Conservation (phyloP, 768 basidiomycete genomes). For the Tricholoma furcatifolium region DNA sequence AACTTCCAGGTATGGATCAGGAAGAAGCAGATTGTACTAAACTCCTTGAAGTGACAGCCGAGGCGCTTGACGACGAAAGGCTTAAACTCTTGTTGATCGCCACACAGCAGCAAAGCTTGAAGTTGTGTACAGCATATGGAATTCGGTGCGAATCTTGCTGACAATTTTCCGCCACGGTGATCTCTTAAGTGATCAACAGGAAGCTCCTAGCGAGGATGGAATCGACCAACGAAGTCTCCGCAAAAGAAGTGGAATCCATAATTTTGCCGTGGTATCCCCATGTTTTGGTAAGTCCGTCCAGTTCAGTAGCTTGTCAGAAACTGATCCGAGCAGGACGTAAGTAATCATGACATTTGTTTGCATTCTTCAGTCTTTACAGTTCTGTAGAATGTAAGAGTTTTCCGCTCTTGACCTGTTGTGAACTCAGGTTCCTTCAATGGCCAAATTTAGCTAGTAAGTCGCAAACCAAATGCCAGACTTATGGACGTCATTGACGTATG, state of each 20-base stretch:
- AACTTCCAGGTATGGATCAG: constrained; percentile 7
- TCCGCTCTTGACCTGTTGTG: no score
- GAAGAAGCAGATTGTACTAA: neutral
- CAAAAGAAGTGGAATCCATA: constrained; percentile 8
- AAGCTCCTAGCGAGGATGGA: constrained; percentile 9
- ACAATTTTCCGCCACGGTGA: neutral
- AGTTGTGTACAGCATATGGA: constrained; percentile 10
- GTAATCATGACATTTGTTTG: neutral
- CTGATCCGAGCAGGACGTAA: neutral
- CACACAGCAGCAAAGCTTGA: constrained; percentile 6
- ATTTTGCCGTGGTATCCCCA: constrained; percentile 14
- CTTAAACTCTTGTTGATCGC: constrained; percentile 13
- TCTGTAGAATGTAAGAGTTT: no score
- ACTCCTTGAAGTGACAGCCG: constrained; percentile 8
- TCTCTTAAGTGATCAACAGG: neutral
- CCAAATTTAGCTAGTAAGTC: no score
- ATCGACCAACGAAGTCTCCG: neutral
- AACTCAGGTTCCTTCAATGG: no score
- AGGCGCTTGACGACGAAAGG: constrained; percentile 11
- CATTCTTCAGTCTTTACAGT: no score
- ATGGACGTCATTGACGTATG: no score
- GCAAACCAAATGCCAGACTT: no score
- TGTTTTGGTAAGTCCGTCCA: constrained; percentile 8
- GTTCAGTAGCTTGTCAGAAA: neutral
- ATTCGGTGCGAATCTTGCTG: constrained; percentile 2